phyloP scores from a whole-genome alignment of 2,329 filamentous ascomycete genomes.

The Hirsutella minnesotensis region DNA sequence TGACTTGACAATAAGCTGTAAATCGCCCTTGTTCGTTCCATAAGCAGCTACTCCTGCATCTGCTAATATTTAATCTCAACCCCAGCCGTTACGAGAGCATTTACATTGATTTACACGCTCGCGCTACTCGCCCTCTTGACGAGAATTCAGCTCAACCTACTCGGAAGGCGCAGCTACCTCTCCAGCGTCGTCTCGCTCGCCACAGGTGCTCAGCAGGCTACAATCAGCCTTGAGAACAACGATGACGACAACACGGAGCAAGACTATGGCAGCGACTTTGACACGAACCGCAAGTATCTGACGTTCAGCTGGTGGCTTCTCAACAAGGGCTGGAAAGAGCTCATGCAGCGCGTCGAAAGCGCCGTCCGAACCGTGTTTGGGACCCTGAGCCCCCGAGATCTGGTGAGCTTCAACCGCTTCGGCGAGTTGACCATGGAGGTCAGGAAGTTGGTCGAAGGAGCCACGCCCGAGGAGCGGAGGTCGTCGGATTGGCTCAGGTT shows the following conservation, averaged over 20 bases:
- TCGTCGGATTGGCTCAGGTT: conserved; percentile 64
- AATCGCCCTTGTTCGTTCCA: conserved; percentile 18
- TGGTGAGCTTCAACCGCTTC: conserved; percentile 70
- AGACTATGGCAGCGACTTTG: conserved; percentile 83
- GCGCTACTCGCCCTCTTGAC: conserved; percentile 85
- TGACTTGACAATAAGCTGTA: conserved; percentile 91
- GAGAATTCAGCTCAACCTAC: conserved; percentile 89
- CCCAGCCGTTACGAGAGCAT: conserved; percentile 70
- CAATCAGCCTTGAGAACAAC: conserved; percentile 84
- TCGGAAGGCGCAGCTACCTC: conserved; percentile 88
- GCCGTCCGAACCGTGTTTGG: conserved; percentile 86
- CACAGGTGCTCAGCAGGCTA: conserved; percentile 58
- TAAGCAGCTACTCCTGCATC: not conserved
- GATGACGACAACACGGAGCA: conserved; percentile 80
- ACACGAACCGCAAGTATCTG: conserved; percentile 88
- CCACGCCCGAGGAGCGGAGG: conserved; percentile 25
- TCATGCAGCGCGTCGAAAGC: conserved; percentile 70
- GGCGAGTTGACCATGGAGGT: conserved; percentile 74
- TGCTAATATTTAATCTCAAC: not conserved
- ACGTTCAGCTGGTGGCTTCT: conserved; percentile 98
- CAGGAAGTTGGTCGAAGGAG: conserved; percentile 72
- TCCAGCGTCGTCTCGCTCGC: conserved; percentile 90
- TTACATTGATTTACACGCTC: conserved; percentile 86
- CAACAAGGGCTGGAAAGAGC: conserved; percentile 75
- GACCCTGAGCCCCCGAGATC: conserved; percentile 76